Evolutionary conservation across 2,329 filamentous ascomycete species (phyloP).

Genomic region (Neonectria faginata): DNA sequence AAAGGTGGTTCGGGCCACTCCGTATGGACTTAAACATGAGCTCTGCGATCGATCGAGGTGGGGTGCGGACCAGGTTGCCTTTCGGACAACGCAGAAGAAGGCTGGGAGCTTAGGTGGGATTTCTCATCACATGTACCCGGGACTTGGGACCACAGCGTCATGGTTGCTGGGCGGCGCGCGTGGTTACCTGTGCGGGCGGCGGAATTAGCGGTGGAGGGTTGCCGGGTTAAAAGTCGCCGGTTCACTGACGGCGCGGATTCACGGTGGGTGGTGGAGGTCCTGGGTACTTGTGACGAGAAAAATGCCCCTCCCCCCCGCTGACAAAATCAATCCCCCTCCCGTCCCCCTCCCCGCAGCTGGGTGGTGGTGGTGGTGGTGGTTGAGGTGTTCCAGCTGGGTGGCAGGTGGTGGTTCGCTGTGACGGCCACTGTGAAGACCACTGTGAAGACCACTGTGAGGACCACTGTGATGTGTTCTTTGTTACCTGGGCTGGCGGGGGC

Average conservation of each 20-base stretch:
- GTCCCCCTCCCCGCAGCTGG: conserved; percentile 20
- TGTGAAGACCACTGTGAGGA: neutral
- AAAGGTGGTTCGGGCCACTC: neutral
- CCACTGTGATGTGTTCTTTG: conserved; percentile 12
- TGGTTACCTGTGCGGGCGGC: neutral
- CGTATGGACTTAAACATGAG: conserved; percentile 8
- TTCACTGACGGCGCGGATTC: conserved; percentile 11
- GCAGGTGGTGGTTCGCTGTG: neutral
- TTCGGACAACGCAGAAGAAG: conserved; percentile 15
- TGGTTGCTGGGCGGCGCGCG: conserved; percentile 6
- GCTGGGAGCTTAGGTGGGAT: conserved; percentile 9
- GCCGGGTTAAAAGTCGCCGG: conserved; percentile 25
- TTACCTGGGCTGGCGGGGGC: neutral
- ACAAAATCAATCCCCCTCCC: conserved; percentile 15
- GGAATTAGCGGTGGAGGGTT: conserved; percentile 25
- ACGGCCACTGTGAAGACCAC: conserved; percentile 11
- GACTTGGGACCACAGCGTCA: conserved; percentile 22
- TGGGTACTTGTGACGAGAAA: conserved; percentile 23
- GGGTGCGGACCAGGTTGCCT: conserved; percentile 10
- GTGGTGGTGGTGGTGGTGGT: neutral
- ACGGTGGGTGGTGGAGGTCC: conserved; percentile 11
- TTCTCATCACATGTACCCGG: conserved; percentile 19
- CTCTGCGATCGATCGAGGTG: conserved; percentile 35
- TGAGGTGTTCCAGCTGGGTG: neutral
- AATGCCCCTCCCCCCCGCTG: conserved; percentile 19